Evolutionary conservation across 129 eudicot species (phyloP).

Genomic region (Saussurea involucrata): DNA sequence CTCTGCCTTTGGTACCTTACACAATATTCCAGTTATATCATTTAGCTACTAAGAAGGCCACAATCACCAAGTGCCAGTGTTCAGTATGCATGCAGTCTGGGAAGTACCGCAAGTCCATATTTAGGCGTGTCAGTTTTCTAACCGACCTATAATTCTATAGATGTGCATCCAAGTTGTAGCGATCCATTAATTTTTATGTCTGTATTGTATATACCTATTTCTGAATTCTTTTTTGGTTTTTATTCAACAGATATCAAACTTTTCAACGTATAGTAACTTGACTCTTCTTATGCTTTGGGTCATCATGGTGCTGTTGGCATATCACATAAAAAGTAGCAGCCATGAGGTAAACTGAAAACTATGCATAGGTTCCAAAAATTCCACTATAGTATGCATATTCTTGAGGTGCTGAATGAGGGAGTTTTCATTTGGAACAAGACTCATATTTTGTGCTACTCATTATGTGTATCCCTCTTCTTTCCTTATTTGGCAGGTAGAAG

Average conservation of each 20-base stretch:
- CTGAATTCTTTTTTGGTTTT: slow-evolving; percentile 6
- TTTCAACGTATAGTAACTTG: slow-evolving; percentile 80
- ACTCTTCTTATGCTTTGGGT: slow-evolving; percentile 86
- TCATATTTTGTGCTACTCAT: slow-evolving; percentile 5
- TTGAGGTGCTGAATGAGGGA: slow-evolving; percentile 1
- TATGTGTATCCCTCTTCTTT: not conserved
- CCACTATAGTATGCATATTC: not conserved
- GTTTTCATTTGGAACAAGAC: not conserved
- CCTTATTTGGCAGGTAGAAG: slow-evolving; percentile 45
- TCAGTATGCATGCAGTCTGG: slow-evolving; percentile 81
- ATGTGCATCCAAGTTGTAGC: not conserved
- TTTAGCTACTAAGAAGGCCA: slow-evolving; percentile 62
- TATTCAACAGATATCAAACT: slow-evolving; percentile 76
- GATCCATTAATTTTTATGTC: not conserved
- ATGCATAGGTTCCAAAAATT: not conserved
- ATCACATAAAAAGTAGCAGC: slow-evolving; percentile 72
- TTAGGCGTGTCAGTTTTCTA: slow-evolving; percentile 57
- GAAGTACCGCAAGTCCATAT: slow-evolving; percentile 76
- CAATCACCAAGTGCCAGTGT: slow-evolving; percentile 68
- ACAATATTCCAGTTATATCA: slow-evolving; percentile 67
- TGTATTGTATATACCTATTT: not conserved
- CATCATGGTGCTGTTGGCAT: slow-evolving; percentile 60
- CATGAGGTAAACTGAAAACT: slow-evolving; percentile 51
- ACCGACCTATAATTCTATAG: not conserved
- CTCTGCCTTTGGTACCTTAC: slow-evolving; percentile 91